Evolutionary conservation across 2,329 filamentous ascomycete genomes (phyloP).

Genomic region (Aspergillus hiratsukae): DNA sequence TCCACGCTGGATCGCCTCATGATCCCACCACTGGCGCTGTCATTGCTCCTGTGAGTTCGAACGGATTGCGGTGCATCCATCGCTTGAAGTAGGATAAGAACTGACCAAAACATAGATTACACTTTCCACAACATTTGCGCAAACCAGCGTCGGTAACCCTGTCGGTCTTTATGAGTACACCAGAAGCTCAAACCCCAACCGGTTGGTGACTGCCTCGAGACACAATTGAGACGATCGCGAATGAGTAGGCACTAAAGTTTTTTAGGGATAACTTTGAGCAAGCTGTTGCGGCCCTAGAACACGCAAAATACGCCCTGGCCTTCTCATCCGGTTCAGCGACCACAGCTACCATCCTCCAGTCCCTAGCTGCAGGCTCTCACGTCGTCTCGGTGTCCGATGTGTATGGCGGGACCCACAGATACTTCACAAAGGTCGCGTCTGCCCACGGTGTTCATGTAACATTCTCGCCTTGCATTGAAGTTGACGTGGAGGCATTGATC

Average conservation of each 20-base stretch:
- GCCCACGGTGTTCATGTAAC: slow-evolving; percentile 93
- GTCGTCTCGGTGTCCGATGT: slow-evolving; percentile 96
- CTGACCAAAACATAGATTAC: slow-evolving; percentile 59
- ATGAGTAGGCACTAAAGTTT: slow-evolving; percentile 7
- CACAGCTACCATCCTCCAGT: slow-evolving; percentile 89
- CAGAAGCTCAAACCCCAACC: slow-evolving; percentile 89
- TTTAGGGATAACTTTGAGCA: slow-evolving; percentile 80
- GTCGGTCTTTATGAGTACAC: slow-evolving; percentile 91
- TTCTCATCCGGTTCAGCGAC: slow-evolving; percentile 93
- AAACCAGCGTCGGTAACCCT: slow-evolving; percentile 79
- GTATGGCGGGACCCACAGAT: slow-evolving; percentile 95
- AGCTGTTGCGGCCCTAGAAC: slow-evolving; percentile 86
- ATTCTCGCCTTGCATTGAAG: slow-evolving; percentile 87
- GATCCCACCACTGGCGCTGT: slow-evolving; percentile 91
- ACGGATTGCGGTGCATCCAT: neutral
- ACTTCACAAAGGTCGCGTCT: slow-evolving; percentile 96
- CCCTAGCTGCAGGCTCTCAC: slow-evolving; percentile 83
- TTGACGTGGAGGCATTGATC: slow-evolving; percentile 80
- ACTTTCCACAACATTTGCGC: slow-evolving; percentile 93
- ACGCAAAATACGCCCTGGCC: slow-evolving; percentile 86
- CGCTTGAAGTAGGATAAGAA: neutral
- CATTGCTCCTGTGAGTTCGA: slow-evolving; percentile 66
- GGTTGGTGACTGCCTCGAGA: slow-evolving; percentile 33
- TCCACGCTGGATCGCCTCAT: slow-evolving; percentile 87
- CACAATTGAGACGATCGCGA: neutral